Evolutionary conservation across 2,329 filamentous ascomycete species (phyloP).

Genomic region (Ophiostoma sp.): DNA sequence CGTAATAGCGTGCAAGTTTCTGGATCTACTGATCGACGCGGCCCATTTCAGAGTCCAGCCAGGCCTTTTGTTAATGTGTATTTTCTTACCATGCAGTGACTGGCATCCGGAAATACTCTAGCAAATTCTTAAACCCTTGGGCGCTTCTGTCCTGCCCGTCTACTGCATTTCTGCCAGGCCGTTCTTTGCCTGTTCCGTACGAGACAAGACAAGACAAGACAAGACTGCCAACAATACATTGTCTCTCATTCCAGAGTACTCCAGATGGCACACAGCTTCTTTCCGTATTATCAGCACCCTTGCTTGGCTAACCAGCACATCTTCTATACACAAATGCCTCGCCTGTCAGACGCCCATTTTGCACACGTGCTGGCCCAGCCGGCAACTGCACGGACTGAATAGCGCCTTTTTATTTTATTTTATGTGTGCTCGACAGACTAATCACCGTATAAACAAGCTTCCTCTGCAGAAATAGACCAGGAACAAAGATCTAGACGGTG

Average conservation of each 20-base stretch:
- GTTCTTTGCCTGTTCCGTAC: not conserved
- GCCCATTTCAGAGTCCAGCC: not conserved
- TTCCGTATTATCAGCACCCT: not conserved
- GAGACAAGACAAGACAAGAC: not conserved
- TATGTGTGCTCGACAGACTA: not conserved
- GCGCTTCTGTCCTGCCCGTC: not conserved
- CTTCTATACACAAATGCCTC: not conserved
- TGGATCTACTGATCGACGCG: constrained; percentile 1
- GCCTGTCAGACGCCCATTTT: not conserved
- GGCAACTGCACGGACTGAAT: not conserved
- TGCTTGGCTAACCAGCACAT: not conserved
- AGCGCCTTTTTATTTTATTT: not conserved
- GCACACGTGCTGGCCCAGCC: not conserved
- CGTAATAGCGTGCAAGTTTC: not conserved
- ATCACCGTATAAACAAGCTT: not conserved
- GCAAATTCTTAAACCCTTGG: not conserved
- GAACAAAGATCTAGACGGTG: constrained; percentile 7
- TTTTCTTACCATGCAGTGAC: not conserved
- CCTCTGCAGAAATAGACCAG: constrained; percentile 3
- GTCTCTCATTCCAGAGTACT: not conserved
- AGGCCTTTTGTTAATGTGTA: not conserved
- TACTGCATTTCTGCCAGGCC: not conserved
- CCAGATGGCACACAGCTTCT: no score
- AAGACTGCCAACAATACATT: not conserved
- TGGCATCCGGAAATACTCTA: not conserved